Percentiles rank a stretch among this genome's conserved stretches.
Evolutionary conservation across 2,329 filamentous ascomycete genomes (phyloP).

Genomic region (Tolypocladium tundrense): DNA sequence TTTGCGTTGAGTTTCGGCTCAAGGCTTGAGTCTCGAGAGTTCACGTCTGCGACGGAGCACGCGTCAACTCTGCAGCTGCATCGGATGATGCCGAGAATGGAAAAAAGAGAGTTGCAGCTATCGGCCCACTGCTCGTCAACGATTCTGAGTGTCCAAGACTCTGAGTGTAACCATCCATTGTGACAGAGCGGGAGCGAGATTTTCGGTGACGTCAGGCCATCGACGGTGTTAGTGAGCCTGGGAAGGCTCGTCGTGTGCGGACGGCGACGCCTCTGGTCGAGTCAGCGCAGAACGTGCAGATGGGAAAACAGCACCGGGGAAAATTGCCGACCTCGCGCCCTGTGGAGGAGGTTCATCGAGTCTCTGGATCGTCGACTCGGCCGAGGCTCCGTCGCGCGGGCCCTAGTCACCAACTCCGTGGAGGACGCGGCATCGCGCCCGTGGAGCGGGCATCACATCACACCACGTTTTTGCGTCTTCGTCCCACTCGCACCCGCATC

Average conservation of each 20-base stretch:
- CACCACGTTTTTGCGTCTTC: neutral
- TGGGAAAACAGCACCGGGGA: neutral
- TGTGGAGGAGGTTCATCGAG: neutral
- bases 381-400: neutral
- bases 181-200: neutral
- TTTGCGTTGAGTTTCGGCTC: neutral
- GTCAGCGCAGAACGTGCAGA: neutral
- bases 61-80: neutral
- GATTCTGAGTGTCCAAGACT: no score
- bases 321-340: neutral
- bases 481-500: neutral
- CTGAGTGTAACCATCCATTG: neutral
- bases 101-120: neutral
- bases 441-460: neutral
- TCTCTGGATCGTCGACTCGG: neutral
- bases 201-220: neutral
- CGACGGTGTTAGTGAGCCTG: neutral
- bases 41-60: neutral
- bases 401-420: neutral
- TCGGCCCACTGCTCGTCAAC: neutral
- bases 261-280: neutral
- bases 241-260: neutral
- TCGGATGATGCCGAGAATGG: neutral
- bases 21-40: no score
- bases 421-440: neutral